Percentiles rank a stretch among this genome's conserved stretches.
These are phyloP conservation scores for Calonectria pseudoturangicola DNA, from an alignment of 2,329 filamentous ascomycete species.

Conservation along the genomic window DNA sequence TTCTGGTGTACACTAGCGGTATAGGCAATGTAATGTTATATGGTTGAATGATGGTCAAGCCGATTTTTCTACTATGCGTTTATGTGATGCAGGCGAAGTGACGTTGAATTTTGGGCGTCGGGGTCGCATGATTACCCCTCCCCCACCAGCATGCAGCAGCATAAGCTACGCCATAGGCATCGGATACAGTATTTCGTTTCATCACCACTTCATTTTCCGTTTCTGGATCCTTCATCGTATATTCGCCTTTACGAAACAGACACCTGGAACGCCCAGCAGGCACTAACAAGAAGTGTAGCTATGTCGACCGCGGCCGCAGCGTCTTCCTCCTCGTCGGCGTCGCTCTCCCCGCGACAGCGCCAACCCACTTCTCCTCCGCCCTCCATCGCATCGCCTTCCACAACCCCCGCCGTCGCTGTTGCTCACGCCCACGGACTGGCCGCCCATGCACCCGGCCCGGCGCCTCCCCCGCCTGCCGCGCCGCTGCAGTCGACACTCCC, in stretches of 20 bases:
- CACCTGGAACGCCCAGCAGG: not conserved
- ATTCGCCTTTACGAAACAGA: not conserved
- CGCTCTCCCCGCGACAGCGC: constrained; percentile 46
- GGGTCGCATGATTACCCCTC: constrained; percentile 47
- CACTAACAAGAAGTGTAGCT: constrained; percentile 25
- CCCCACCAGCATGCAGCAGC: constrained; percentile 47
- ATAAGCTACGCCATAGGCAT: constrained; percentile 38
- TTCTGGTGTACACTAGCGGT: constrained; percentile 50
- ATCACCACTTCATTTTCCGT: not conserved
- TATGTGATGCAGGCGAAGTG: not conserved
- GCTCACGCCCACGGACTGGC: constrained; percentile 45
- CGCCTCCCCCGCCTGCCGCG: constrained; percentile 42
- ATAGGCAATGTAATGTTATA: constrained; percentile 51
- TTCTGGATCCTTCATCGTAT: constrained; percentile 5
- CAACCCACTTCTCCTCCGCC: constrained; percentile 53
- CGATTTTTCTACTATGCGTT: no score
- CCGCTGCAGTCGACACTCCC: constrained; percentile 61
- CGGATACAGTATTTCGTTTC: constrained; percentile 27
- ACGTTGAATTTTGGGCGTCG: constrained; percentile 12
- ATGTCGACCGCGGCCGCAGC: constrained; percentile 37
- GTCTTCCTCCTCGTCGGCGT: constrained; percentile 47
- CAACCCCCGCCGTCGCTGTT: constrained; percentile 45
- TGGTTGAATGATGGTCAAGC: constrained; percentile 11
- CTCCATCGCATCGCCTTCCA: constrained; percentile 49
- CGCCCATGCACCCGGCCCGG: constrained; percentile 37